A percentile compares a stretch with the other conserved stretches of the same genome.
Evolutionary conservation across 495 filamentous ascomycete species (phyloP).

Genomic region (Alectoria sarmentosa): DNA sequence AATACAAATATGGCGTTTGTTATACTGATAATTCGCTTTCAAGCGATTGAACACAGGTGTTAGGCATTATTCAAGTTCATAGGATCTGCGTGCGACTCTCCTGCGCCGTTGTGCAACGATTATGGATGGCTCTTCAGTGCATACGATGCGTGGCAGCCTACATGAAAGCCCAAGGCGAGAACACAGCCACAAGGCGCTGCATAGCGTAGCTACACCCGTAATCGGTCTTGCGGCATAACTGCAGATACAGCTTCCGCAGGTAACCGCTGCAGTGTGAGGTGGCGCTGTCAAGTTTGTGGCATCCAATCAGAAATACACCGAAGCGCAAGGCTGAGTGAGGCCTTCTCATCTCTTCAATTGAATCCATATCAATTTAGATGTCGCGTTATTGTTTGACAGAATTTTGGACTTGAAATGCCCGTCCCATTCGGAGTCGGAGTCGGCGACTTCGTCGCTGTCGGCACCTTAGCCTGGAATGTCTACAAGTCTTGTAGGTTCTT

Average conservation of each 20-base stretch:
- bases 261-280: no score
- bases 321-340: neutral
- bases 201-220: no score
- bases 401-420: neutral
- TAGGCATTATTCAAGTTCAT: no score
- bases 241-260: no score
- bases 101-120: neutral
- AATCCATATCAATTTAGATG: neutral
- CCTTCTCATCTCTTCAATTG: neutral
- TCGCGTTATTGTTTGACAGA: neutral
- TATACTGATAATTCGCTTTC: no score
- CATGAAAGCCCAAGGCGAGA: neutral
- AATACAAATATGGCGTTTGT: no score
- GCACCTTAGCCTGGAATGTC: slow-evolving; percentile 27
- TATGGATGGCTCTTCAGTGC: neutral
- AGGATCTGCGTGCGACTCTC: neutral
- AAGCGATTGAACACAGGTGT: no score
- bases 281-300: no score
- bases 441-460: slow-evolving; percentile 30
- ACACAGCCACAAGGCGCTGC: neutral
- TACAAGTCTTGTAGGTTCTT: slow-evolving; percentile 29
- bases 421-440: slow-evolving; percentile 29
- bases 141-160: neutral
- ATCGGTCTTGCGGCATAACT: neutral
- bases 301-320: no score